Conservation (phyloP, 352 stramenopile species). For the Phytophthora boehmeriae region DNA sequence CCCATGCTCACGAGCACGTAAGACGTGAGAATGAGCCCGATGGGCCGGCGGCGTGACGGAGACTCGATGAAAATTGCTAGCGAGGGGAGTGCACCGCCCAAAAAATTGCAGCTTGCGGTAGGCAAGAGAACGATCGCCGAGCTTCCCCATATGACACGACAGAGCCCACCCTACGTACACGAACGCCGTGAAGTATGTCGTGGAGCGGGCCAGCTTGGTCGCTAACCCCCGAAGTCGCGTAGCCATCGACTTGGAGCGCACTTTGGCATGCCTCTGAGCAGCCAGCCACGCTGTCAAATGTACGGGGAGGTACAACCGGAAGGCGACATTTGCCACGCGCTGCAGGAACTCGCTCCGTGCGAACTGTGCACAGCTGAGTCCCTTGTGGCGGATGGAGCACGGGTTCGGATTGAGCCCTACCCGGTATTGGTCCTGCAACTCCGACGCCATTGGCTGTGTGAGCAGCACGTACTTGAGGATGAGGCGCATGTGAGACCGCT, state of each 20-base stretch:
- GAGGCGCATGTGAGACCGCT: constrained; percentile 55
- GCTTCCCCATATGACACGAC: constrained; percentile 42
- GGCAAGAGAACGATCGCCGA: constrained; percentile 49
- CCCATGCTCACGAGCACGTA: constrained; percentile 64
- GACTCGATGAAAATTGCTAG: constrained; percentile 61
- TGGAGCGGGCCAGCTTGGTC: constrained; percentile 50
- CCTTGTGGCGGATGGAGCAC: constrained; percentile 53
- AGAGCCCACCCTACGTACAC: constrained; percentile 57
- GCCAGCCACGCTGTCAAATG: constrained; percentile 60
- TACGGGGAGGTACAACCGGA: constrained; percentile 62
- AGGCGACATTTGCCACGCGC: constrained; percentile 40
- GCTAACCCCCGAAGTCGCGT: constrained; percentile 37
- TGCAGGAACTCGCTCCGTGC: constrained; percentile 42
- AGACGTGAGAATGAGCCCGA: constrained; percentile 66
- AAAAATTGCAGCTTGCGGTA: constrained; percentile 59
- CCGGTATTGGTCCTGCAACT: constrained; percentile 47
- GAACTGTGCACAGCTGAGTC: constrained; percentile 47
- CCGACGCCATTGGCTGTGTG: constrained; percentile 31
- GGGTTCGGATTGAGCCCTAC: constrained; percentile 52
- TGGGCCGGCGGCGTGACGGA: constrained; percentile 45
- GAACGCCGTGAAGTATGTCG: constrained; percentile 58
- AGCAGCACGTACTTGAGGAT: constrained; percentile 70
- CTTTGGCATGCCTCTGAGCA: constrained; percentile 45
- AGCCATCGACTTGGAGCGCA: constrained; percentile 37
- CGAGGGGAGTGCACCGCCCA: constrained; percentile 53